Evolutionary conservation across 306 rosid genomes (phyloP).

Genomic region (Cicer chorassanicum): DNA sequence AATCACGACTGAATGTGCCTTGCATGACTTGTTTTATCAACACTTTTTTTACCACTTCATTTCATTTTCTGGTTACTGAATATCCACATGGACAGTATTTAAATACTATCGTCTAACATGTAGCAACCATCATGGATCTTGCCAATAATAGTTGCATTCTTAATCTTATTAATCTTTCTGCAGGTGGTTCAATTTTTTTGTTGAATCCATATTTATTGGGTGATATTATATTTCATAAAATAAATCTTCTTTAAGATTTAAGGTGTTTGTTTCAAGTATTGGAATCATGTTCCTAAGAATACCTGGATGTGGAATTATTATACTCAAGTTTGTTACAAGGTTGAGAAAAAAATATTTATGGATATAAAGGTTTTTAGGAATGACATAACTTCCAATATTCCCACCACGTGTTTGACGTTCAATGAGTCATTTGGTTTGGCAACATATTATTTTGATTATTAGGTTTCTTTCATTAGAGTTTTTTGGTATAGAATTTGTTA

Average conservation of each 20-base stretch:
- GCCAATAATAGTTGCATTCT: constrained; percentile 6
- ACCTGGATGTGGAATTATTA: too few relatives aligned
- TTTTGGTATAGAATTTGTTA: constrained; percentile 2
- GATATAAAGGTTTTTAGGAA: too few relatives aligned
- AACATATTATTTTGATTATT: constrained; percentile 13
- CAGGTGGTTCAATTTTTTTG: not conserved
- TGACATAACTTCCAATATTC: too few relatives aligned
- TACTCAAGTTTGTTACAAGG: too few relatives aligned
- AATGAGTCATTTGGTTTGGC: constrained; percentile 10
- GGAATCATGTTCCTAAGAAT: too few relatives aligned
- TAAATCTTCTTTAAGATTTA: constrained; percentile 33
- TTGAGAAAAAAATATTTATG: too few relatives aligned
- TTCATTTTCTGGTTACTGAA: not conserved
- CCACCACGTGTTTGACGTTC: constrained; percentile 12
- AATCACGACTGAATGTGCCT: not conserved
- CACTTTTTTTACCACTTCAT: constrained; percentile 4
- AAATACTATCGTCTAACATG: constrained; percentile 5
- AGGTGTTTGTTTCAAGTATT: too few relatives aligned
- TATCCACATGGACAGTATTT: not conserved
- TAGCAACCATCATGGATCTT: not conserved
- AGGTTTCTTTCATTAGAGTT: constrained; percentile 21
- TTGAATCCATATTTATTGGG: constrained; percentile 32
- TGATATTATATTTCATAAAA: not conserved
- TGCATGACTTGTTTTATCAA: constrained; percentile 20
- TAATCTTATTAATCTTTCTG: constrained; percentile 1